Conservation (phyloP, 2,329 filamentous ascomycete species). For the Aspergillus ustus region DNA sequence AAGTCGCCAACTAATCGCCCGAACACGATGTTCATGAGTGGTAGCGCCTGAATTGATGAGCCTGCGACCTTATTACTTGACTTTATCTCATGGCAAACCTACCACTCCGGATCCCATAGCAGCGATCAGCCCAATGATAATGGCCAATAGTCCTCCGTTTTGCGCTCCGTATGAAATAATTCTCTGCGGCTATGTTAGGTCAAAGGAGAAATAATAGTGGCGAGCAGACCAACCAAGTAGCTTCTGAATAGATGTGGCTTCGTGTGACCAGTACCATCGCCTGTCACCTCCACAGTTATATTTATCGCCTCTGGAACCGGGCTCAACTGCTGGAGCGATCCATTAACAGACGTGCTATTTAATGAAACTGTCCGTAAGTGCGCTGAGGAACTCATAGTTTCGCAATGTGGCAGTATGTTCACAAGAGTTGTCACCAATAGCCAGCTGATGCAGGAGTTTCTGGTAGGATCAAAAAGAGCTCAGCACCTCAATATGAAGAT, state of each 20-base stretch:
- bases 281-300: not conserved
- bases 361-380: not conserved
- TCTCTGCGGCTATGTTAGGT: not conserved
- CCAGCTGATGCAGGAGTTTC: too few relatives aligned
- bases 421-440: not conserved
- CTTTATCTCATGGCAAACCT: not conserved
- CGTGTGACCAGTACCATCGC: not conserved
- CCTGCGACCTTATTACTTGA: not conserved
- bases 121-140: not conserved
- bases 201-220: not conserved
- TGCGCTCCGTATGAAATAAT: not conserved
- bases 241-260: not conserved
- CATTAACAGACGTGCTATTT: not conserved
- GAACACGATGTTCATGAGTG: conserved; percentile 65
- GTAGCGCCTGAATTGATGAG: conserved; percentile 32
- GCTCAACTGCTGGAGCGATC: not conserved
- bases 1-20: conserved; percentile 61
- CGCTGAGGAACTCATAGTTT: not conserved
- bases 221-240: not conserved
- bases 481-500: not conserved
- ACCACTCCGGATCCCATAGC: not conserved
- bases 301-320: not conserved
- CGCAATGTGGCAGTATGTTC: not conserved
- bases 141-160: not conserved
- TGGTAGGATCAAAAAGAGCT: not conserved